A percentile compares a stretch with the other conserved stretches of the same genome.
Evolutionary conservation across 306 rosid species (phyloP).

Genomic region (Betula pendula): DNA sequence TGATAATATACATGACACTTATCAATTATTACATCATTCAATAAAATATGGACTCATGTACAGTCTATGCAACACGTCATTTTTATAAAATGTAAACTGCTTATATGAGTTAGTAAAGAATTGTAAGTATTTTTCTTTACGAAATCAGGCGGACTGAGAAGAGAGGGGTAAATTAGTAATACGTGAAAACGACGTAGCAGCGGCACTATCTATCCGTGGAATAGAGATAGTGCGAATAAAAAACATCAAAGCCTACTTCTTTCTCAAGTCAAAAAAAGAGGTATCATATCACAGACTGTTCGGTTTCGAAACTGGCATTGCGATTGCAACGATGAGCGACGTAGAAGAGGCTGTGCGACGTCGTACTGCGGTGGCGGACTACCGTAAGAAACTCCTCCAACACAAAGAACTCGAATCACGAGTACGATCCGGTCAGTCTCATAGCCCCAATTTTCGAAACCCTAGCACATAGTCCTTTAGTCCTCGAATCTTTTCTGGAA

Average conservation of each 20-base stretch:
- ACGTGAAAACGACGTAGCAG: not conserved
- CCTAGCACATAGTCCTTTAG: not conserved
- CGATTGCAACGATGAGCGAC: constrained; percentile 50
- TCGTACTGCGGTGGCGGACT: constrained; percentile 60
- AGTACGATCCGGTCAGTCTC: constrained; percentile 75
- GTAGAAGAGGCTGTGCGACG: constrained; percentile 70
- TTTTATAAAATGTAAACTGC: too few relatives aligned
- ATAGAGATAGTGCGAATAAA: too few relatives aligned
- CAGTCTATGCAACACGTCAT: too few relatives aligned
- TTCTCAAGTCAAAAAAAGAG: not conserved
- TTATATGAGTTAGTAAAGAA: too few relatives aligned
- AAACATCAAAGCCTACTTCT: not conserved
- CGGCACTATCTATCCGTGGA: not conserved
- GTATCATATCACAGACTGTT: not conserved
- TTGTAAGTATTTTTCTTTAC: too few relatives aligned
- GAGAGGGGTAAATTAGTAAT: not conserved
- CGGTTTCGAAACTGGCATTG: not conserved
- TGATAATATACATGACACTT: too few relatives aligned
- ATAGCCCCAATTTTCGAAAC: not conserved
- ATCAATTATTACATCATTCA: too few relatives aligned
- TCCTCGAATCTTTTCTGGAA: not conserved
- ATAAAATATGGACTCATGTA: too few relatives aligned
- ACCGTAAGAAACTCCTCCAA: constrained; percentile 80
- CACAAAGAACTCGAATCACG: constrained; percentile 88
- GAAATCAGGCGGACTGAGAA: too few relatives aligned